Percentiles rank a stretch among this genome's conserved stretches.
Evolutionary conservation across 805 yeast species (phyloP).

Genomic region (Nakazawaea anatomiae): DNA sequence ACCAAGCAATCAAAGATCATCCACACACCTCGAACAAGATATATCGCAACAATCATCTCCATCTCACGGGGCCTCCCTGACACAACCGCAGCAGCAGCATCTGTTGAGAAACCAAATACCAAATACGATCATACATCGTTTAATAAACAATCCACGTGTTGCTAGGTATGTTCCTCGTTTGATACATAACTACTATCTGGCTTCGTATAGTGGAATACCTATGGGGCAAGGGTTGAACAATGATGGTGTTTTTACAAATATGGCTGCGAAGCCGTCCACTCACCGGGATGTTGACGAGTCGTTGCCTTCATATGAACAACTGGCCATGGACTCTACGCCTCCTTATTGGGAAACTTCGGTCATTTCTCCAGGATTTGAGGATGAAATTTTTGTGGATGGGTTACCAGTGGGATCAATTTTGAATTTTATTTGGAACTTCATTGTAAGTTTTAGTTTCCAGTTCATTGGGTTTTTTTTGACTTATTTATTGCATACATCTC

Average conservation of each 20-base stretch:
- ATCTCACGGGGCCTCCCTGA: neutral
- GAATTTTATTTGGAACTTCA: conserved; percentile 82
- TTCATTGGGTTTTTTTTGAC: conserved; percentile 90
- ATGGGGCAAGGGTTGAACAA: conserved; percentile 30
- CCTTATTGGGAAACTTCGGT: conserved; percentile 95
- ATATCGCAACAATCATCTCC: neutral
- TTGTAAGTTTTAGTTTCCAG: conserved; percentile 89
- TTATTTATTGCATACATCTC: conserved; percentile 88
- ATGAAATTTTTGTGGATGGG: conserved; percentile 91
- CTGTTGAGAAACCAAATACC: conserved; percentile 2
- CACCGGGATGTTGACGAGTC: conserved; percentile 43
- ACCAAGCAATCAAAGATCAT: too few species aligned
- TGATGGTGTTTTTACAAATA: conserved; percentile 92
- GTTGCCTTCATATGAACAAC: conserved; percentile 89
- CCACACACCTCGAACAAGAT: too few species aligned
- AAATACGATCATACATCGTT: conserved; percentile 6
- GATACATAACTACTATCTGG: conserved; percentile 4
- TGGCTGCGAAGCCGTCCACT: conserved; percentile 83
- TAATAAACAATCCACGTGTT: conserved; percentile 7
- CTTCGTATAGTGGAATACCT: conserved; percentile 5
- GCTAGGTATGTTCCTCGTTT: conserved; percentile 7
- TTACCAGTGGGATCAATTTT: conserved; percentile 92
- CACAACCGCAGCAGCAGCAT: neutral
- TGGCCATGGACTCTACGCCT: conserved; percentile 89
- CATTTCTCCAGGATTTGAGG: conserved; percentile 72